Percentiles rank a stretch among this genome's conserved stretches.
phyloP scores from a whole-genome alignment of 768 basidiomycete species.

The Lanmaoa pseudosensibilis region DNA sequence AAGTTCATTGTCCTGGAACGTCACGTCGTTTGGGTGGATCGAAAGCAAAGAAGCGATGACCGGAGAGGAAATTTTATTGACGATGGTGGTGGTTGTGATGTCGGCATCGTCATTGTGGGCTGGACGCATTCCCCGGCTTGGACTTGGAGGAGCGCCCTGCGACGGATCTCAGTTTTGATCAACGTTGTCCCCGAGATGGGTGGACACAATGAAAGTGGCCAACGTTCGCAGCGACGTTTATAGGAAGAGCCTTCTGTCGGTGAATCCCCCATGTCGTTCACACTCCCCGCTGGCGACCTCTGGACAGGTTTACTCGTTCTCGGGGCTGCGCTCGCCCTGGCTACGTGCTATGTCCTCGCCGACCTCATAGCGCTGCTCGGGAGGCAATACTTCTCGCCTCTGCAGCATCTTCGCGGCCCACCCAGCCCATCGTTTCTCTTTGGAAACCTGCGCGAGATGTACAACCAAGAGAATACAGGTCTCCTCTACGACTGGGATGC shows the following conservation, averaged over 20 bases:
- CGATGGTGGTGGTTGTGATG: conserved; percentile 17
- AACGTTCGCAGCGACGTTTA: neutral
- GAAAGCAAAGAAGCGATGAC: conserved; percentile 37
- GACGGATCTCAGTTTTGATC: neutral
- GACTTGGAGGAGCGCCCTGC: neutral
- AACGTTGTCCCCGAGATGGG: neutral
- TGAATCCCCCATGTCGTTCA: conserved; percentile 1
- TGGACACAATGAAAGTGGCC: neutral
- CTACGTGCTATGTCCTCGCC: conserved; percentile 28
- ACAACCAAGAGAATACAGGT: conserved; percentile 58
- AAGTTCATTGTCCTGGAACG: conserved; percentile 16
- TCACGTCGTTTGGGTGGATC: conserved; percentile 50
- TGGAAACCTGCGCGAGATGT: conserved; percentile 53
- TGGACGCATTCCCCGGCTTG: neutral
- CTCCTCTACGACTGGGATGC: conserved; percentile 48
- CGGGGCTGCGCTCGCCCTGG: conserved; percentile 15
- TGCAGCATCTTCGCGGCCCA: conserved; percentile 48
- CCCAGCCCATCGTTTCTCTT: conserved; percentile 47
- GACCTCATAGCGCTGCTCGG: conserved; percentile 43
- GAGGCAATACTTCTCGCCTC: conserved; percentile 48
- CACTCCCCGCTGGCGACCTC: neutral
- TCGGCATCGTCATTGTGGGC: neutral
- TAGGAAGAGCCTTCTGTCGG: neutral
- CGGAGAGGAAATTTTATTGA: conserved; percentile 21
- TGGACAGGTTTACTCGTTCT: conserved; percentile 1